Base-by-base conservation (phyloP, 805 yeast species). In the Saccharomycopsis sp. region DNA sequence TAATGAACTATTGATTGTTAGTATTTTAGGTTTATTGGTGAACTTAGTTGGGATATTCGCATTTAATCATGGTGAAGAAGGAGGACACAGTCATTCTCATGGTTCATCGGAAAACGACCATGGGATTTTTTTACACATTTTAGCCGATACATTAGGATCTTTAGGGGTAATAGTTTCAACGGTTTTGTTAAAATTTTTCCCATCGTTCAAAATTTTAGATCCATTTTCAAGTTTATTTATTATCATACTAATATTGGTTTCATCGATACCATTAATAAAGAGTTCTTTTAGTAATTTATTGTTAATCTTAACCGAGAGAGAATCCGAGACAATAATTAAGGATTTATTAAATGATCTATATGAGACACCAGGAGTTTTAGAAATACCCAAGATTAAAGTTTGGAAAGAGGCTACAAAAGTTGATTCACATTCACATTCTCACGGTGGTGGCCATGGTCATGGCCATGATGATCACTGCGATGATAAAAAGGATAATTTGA, bases 101-200 rank as follows among this genome's bases (percentile, higher is more conserved):
- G 44, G 52, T 1, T 32, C 45, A 21, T 34, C 57, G 13, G 48
- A 53, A 38, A 54, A 59, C n/a, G 74, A 77, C 53, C 81, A 82
- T 47, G 99, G 99, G 11, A 86, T 93, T 4, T 93, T 93, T 56
- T 66, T 93, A 37, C 99, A 93, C 55, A 85, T 93, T 24, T 59
- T 93, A 37, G 99, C 99, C 0, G 99, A 93, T 56, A 89, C 97
- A 0, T 66, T 93, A 33, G 99, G 99, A 0, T 90, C 97, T 0
- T 95, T 89, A 0, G 97, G 97, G 4, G 99, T 94, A 14, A 89
- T 93, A n/a, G 62, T 87, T 1, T 88, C 97, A 0, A 90, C 98
- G 0, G 44, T 87, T 4, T 64, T 93, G 32, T 84, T 90, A 6
- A 77, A 80, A 47, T 56, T 78, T 27, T 81, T 84, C 60, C 64